Percentiles rank a stretch among this genome's conserved stretches.
Conservation (phyloP, 1,284 basidiomycete species). For the Malassezia pachydermatis region DNA sequence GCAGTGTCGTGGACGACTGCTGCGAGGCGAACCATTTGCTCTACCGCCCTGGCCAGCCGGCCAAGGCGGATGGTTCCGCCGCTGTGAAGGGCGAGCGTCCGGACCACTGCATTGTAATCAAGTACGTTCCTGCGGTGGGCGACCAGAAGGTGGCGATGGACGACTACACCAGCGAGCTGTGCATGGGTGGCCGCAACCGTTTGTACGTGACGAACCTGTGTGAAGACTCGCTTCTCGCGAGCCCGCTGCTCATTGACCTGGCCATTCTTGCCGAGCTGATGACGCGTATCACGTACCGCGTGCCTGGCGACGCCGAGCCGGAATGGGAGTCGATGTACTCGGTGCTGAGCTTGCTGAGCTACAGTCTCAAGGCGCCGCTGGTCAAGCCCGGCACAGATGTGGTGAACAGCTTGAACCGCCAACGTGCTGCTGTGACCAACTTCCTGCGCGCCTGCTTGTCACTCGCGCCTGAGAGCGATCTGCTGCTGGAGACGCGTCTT, state of each 20-base stretch:
- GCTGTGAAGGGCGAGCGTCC: slow-evolving; percentile 76
- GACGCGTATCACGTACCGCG: slow-evolving; percentile 71
- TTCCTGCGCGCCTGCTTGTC: slow-evolving; percentile 60
- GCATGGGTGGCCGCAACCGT: slow-evolving; percentile 54
- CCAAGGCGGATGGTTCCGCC: slow-evolving; percentile 50
- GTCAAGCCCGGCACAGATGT: slow-evolving; percentile 92
- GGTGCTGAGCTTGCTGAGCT: slow-evolving; percentile 39
- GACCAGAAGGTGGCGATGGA: slow-evolving; percentile 82
- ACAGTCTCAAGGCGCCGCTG: slow-evolving; percentile 76
- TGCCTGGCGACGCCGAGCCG: slow-evolving; percentile 20
- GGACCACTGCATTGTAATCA: slow-evolving; percentile 79
- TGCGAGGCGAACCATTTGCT: slow-evolving; percentile 67
- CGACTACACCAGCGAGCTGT: slow-evolving; percentile 87
- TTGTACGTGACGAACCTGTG: slow-evolving; percentile 30
- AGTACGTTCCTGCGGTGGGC: slow-evolving; percentile 66
- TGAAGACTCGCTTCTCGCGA: slow-evolving; percentile 86
- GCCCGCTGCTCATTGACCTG: slow-evolving; percentile 87
- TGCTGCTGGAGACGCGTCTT: slow-evolving; percentile 40
- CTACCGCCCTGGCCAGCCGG: slow-evolving; percentile 62
- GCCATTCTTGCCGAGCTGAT: slow-evolving; percentile 87
- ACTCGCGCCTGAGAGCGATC: slow-evolving; percentile 41
- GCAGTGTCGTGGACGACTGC: slow-evolving; percentile 75
- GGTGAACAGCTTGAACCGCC: slow-evolving; percentile 86
- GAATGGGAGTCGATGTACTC: slow-evolving; percentile 45
- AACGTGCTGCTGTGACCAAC: slow-evolving; percentile 83